Conservation (phyloP, 208 protist genomes). For the Angomonas desouzai region DNA sequence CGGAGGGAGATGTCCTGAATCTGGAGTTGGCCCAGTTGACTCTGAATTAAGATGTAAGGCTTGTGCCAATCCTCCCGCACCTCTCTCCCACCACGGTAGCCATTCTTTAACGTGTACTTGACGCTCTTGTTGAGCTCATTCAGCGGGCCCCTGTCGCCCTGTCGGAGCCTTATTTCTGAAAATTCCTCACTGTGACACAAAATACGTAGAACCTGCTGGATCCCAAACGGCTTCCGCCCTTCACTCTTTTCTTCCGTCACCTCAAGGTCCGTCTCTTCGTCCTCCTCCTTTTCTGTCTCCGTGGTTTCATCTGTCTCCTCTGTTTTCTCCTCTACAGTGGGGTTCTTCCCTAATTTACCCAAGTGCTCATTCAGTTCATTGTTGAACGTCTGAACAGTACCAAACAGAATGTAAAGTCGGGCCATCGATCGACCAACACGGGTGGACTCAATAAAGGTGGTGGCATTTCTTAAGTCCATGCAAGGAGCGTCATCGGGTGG, state of each 20-base stretch:
- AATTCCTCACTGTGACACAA: constrained; percentile 68
- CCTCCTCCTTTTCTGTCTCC: neutral
- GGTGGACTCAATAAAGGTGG: constrained; percentile 19
- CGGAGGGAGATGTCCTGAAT: constrained; percentile 67
- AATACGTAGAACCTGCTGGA: constrained; percentile 37
- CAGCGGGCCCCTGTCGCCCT: constrained; percentile 72
- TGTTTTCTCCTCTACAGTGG: neutral
- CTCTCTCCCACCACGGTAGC: constrained; percentile 58
- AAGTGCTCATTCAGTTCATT: constrained; percentile 10
- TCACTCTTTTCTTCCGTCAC: neutral
- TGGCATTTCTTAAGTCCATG: neutral
- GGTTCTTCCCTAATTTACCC: neutral
- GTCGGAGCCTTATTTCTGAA: constrained; percentile 65
- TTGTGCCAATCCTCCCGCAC: constrained; percentile 90
- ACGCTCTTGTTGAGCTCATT: constrained; percentile 81
- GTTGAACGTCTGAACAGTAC: constrained; percentile 70
- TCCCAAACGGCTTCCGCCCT: neutral
- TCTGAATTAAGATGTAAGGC: constrained; percentile 78
- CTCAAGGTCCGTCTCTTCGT: neutral
- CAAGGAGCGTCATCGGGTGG: neutral
- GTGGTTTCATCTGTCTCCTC: neutral
- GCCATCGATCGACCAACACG: constrained; percentile 66
- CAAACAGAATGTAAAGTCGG: constrained; percentile 78
- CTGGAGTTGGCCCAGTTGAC: constrained; percentile 43
- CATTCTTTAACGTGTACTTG: constrained; percentile 56